Percentiles rank a stretch among this genome's conserved stretches.
These are phyloP conservation scores for Leptodermis oblonga DNA, from an alignment of 257 asterid species.

Conservation along the genomic window DNA sequence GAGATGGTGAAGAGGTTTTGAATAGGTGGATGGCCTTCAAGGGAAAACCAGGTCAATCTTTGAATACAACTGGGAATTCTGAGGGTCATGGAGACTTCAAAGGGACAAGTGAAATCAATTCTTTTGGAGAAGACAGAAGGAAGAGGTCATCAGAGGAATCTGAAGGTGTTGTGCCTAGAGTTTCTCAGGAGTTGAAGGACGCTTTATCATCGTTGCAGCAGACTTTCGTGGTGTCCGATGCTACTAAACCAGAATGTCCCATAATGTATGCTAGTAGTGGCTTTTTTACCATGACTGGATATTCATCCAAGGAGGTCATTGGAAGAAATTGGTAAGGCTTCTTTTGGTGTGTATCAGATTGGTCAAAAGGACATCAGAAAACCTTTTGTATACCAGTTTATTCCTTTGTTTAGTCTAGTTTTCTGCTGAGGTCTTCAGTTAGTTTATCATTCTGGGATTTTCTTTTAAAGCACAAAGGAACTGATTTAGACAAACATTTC, in stretches of 20 bases:
- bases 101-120: constrained; percentile 21
- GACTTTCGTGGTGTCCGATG: constrained; percentile 98
- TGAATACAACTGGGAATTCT: constrained; percentile 8
- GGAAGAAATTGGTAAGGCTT: constrained; percentile 83
- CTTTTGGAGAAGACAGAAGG: constrained; percentile 41
- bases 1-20: constrained; percentile 8
- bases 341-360: not conserved
- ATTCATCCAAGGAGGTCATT: constrained; percentile 72
- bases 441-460: not conserved
- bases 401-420: not conserved
- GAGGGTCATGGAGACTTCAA: constrained; percentile 4
- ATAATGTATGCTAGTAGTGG: constrained; percentile 94
- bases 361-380: not conserved
- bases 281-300: constrained; percentile 87
- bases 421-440: not conserved
- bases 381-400: not conserved
- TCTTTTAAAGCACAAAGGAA: not conserved
- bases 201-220: constrained; percentile 88
- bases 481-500: not conserved
- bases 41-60: not conserved
- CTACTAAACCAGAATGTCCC: constrained; percentile 90
- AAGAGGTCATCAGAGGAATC: constrained; percentile 51
- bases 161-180: constrained; percentile 54
- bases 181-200: constrained; percentile 89
- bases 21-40: constrained; percentile 81